Evolutionary conservation across 768 basidiomycete species (phyloP).

Genomic region (Lactarius akahatsu): DNA sequence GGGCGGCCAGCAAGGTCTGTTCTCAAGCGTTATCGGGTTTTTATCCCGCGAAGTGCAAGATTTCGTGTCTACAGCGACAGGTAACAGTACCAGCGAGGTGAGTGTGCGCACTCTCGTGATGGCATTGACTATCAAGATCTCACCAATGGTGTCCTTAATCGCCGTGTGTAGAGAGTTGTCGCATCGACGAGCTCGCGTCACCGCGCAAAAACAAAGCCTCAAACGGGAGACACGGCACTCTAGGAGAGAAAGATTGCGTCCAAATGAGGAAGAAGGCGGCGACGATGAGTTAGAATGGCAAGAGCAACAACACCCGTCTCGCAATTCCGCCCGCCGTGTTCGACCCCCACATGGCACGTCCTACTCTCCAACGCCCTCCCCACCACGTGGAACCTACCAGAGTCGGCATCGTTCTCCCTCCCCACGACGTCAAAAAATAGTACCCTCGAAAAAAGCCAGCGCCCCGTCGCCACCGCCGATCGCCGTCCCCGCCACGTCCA

Average conservation of each 20-base stretch:
- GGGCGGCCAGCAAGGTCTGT: slow-evolving; percentile 38
- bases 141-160: neutral
- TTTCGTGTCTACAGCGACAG: slow-evolving; percentile 68
- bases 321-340: neutral
- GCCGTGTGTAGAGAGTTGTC: neutral
- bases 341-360: slow-evolving; percentile 20
- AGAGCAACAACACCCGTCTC: slow-evolving; percentile 11
- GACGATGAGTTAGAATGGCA: slow-evolving; percentile 13
- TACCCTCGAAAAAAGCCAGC: neutral
- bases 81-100: slow-evolving; percentile 34
- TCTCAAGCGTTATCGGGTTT: slow-evolving; percentile 66
- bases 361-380: slow-evolving; percentile 14
- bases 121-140: neutral
- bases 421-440: neutral
- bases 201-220: neutral
- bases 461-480: neutral
- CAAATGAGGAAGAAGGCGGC: neutral
- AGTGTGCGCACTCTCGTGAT: slow-evolving; percentile 2
- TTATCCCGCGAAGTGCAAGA: slow-evolving; percentile 70
- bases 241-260: slow-evolving; percentile 9
- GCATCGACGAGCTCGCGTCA: slow-evolving; percentile 12
- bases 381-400: neutral
- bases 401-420: slow-evolving; percentile 3
- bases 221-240: neutral
- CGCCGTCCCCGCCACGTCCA: neutral